phyloP scores from a whole-genome alignment of 306 rosid species.

The Delonix regia region DNA sequence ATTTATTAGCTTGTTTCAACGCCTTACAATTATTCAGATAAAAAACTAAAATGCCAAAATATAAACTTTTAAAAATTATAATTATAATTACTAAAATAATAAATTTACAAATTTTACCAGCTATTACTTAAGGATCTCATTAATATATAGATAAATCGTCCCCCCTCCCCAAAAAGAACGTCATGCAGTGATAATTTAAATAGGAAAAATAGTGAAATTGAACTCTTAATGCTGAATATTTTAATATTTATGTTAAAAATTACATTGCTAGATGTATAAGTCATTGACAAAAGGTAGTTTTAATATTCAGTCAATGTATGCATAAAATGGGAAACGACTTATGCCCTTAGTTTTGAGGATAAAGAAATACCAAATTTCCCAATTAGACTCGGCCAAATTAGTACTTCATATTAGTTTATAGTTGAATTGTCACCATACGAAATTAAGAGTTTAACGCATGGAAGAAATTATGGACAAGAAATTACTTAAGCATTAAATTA shows the following conservation, averaged over 20 bases:
- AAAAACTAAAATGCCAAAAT: background rate
- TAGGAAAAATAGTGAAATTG: background rate
- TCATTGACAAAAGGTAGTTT: background rate
- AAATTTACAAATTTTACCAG: no score
- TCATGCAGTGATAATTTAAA: background rate
- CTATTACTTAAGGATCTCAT: no score
- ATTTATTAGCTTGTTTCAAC: background rate
- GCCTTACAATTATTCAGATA: background rate
- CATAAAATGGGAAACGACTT: conserved; percentile 34
- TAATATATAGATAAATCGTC: no score
- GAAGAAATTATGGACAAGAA: background rate
- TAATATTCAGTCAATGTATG: background rate
- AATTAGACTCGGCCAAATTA: background rate
- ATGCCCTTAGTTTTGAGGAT: background rate
- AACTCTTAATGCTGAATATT: background rate
- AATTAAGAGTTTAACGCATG: background rate
- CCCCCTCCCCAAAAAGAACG: no score
- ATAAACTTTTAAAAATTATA: no score
- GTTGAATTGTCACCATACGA: background rate
- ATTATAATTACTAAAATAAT: no score
- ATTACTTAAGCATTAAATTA: background rate
- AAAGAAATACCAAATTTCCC: background rate
- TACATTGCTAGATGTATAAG: background rate
- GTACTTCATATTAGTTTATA: background rate
- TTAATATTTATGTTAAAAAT: background rate